Conservation (phyloP, 2,329 filamentous ascomycete genomes). For the Botryotinia calthae region DNA sequence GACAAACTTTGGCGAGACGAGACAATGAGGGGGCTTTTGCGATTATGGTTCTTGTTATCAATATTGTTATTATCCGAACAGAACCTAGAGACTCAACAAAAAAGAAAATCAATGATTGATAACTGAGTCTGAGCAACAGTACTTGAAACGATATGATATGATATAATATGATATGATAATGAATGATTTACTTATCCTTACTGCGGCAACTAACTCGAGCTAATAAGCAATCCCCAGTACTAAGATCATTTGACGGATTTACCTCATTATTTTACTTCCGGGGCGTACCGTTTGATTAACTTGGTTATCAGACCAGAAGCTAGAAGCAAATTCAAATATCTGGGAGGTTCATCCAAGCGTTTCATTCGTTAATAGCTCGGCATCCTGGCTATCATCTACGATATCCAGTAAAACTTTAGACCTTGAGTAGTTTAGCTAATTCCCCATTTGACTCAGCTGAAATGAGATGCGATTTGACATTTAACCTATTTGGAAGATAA, state of each 20-base stretch:
- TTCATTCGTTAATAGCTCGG: background rate
- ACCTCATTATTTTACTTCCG: conserved; percentile 7
- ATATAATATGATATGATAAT: background rate
- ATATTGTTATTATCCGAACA: background rate
- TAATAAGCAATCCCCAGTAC: background rate
- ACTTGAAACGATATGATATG: background rate
- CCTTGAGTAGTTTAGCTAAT: conserved; percentile 2
- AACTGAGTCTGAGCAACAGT: background rate
- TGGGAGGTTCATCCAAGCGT: background rate
- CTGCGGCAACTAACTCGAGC: background rate
- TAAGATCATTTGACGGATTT: conserved; percentile 17
- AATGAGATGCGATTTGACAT: conserved; percentile 16
- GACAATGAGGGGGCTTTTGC: conserved; percentile 1
- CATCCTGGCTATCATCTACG: background rate
- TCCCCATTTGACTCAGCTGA: conserved; percentile 6
- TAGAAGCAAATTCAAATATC: conserved; percentile 9
- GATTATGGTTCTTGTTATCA: background rate
- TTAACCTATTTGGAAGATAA: conserved; percentile 4
- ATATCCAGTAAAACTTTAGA: conserved; percentile 12
- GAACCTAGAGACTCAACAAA: background rate
- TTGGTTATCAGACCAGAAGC: background rate
- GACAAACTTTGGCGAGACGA: conserved; percentile 12
- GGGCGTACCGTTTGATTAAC: conserved; percentile 10
- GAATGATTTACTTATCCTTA: conserved; percentile 5
- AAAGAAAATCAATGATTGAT: background rate